Evolutionary conservation across 352 stramenopile species (phyloP), one percentile per base, ranked within the genome.

Genomic region (Saprolegnia diclina): DNA sequence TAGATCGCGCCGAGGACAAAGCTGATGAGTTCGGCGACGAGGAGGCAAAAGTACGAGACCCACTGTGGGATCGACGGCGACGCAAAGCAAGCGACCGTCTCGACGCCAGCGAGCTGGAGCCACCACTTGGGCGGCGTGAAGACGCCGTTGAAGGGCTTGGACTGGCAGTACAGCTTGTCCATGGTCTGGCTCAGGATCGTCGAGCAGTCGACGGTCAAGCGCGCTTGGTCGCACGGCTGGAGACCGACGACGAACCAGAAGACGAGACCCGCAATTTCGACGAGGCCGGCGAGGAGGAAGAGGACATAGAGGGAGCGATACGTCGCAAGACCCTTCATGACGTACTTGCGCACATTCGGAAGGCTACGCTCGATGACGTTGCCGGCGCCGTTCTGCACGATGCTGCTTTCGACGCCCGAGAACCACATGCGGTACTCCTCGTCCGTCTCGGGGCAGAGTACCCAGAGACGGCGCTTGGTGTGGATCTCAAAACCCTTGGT

Each of bases 341-440:
- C 80, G 77, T 94, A 94, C 80, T 91, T 91, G 50, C 87, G 84
- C 24, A 94, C 87, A 73, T 94, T 94, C 29, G 87, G 87, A 38
- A 94, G 78, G 75, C 89, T 89, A 45, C 87, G 84, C 63, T 94
- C 82, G 52, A 94, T 90, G 52, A 92, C 89, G 74, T 94, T 94
- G 54, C 87, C 83, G 4, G 84, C 81, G 18, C 87, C 87, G 44
- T 76, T 84, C 13, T 79, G 64, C 32, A 94, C 80, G 56, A 94
- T 94, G 21, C 82, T 79, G 21, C 77, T 65, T 71, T 94, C 87
- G 0, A 92, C 77, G 18, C 82, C 87, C 65, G 90, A 75, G 66
- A 94, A 94, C 87, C 87, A 94, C 59, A 92, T 82, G 45, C 78
- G 78, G 70, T 89, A 94, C 73, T 94, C 87, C 16, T 92, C 82